Base-by-base conservation (phyloP, 106 monocot genomes). In the Dioscorea zingiberensis region DNA sequence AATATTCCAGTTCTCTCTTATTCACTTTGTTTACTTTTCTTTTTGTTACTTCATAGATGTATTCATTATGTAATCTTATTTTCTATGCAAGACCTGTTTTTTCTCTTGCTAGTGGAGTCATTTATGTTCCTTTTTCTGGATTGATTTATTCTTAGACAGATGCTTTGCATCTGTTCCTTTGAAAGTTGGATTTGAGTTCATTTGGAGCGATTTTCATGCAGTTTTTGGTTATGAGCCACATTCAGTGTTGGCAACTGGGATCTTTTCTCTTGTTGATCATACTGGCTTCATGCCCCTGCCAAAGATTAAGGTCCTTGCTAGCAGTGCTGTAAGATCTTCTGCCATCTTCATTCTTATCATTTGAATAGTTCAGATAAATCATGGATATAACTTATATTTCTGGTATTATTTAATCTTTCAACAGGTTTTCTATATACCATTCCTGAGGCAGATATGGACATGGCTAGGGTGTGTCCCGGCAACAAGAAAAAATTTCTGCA, bases 171-270 rank as follows among this genome's bases (percentile, higher is more conserved):
- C 10, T 38, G 10, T 38, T 38, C 38, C 4, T 38, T 38, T 38
- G 38, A 38, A 38, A 38, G 38, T 38, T 8, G 6, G 38, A 28
- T 44, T 14, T 28, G 44, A 51, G 24, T 54, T 47, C 8, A 19
- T 44, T 19, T 27, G 45, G 23, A 25, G 6, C 59, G 54, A 6
- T 17, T 57, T 54, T 8, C 19, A 55, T 82, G 70, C 74, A 92
- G 91, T 97, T 25, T 88, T 97, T 76, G 97, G 92, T 48, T 97
- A 75, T 60, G 97, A 97, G 71, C 97, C 97, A 7, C 97, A 97
- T 68, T 97, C 97, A 0, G 86, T 97, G 14, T 60, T 97, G 29
- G 91, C 97, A 2, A 86, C 92, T 47, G 97, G 80, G 1, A 67
- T 97, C 2, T 55, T 68, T 16, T 73, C 70, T 19, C 79, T 92